Evolutionary conservation across 1,284 basidiomycete species (phyloP).

Genomic region (Marasmius sp.): DNA sequence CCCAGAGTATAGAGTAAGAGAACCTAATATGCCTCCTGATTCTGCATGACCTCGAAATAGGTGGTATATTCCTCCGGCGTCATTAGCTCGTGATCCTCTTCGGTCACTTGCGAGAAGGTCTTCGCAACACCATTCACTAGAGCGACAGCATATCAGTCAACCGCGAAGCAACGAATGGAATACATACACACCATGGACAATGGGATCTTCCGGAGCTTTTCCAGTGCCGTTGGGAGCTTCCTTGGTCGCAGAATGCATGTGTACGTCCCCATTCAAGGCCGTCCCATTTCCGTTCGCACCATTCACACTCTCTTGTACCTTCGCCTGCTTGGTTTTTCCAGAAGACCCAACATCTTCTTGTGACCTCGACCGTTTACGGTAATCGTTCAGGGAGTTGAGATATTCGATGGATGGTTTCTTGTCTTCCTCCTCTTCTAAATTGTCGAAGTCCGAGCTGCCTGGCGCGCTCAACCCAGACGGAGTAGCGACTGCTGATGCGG

Average conservation of each 20-base stretch:
- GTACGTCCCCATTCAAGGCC: slow-evolving; percentile 9
- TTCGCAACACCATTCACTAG: slow-evolving; percentile 71
- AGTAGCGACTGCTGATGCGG: slow-evolving; percentile 56
- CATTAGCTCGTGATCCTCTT: slow-evolving; percentile 83
- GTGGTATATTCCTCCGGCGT: slow-evolving; percentile 82
- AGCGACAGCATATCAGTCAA: neutral
- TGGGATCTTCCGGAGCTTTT: slow-evolving; percentile 45
- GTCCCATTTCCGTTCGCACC: slow-evolving; percentile 19
- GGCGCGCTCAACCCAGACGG: slow-evolving; percentile 48
- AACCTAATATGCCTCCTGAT: slow-evolving; percentile 19
- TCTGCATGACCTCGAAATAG: slow-evolving; percentile 67
- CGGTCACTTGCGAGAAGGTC: slow-evolving; percentile 71
- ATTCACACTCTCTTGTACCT: slow-evolving; percentile 29
- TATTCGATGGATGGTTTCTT: slow-evolving; percentile 63
- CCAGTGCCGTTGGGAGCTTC: slow-evolving; percentile 8
- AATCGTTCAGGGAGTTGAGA: slow-evolving; percentile 65
- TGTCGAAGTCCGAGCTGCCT: slow-evolving; percentile 46
- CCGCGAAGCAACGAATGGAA: neutral
- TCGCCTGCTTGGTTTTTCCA: slow-evolving; percentile 45
- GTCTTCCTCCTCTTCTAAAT: slow-evolving; percentile 54
- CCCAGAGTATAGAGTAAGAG: neutral
- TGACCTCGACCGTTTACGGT: slow-evolving; percentile 70
- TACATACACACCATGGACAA: slow-evolving; percentile 57
- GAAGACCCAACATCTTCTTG: slow-evolving; percentile 50
- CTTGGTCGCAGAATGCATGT: neutral